These are phyloP conservation scores for Papiliotrema laurentii DNA, from an alignment of 1,284 basidiomycete genomes.

Conservation along the genomic window DNA sequence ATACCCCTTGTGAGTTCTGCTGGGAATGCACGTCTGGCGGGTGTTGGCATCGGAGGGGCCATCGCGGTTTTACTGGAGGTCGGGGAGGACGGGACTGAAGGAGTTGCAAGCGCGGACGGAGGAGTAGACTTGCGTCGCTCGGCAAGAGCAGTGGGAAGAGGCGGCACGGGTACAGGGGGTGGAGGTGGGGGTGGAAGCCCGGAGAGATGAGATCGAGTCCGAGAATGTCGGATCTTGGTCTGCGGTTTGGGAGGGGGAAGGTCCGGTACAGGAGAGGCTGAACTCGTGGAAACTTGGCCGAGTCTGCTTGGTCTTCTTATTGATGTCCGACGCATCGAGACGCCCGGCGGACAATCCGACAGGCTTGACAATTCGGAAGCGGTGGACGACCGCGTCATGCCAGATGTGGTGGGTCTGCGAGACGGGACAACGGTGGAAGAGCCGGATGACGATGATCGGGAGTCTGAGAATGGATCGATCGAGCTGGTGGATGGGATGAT, in stretches of 20 bases:
- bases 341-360: background rate
- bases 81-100: background rate
- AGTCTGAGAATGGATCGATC: constrained; percentile 13
- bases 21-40: constrained; percentile 28
- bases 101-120: background rate
- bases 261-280: background rate
- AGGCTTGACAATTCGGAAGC: background rate
- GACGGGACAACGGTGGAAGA: constrained; percentile 22
- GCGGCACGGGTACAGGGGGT: constrained; percentile 10
- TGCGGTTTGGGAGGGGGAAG: background rate
- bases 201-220: constrained; percentile 24
- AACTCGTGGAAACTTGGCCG: constrained; percentile 7
- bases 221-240: constrained; percentile 25
- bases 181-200: constrained; percentile 1
- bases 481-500: background rate
- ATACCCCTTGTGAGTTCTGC: constrained; percentile 34
- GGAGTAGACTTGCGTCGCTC: background rate
- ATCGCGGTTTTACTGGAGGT: background rate
- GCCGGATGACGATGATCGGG: constrained; percentile 18
- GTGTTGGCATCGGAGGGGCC: constrained; percentile 1
- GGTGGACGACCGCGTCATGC: constrained; percentile 12
- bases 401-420: background rate
- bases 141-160: constrained; percentile 6
- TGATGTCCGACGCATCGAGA: constrained; percentile 2
- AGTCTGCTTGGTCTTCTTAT: constrained; percentile 18